These are phyloP conservation scores for Neoscytalidium dimidiatum DNA, from an alignment of 2,329 filamentous ascomycete genomes.

Conservation along the genomic window DNA sequence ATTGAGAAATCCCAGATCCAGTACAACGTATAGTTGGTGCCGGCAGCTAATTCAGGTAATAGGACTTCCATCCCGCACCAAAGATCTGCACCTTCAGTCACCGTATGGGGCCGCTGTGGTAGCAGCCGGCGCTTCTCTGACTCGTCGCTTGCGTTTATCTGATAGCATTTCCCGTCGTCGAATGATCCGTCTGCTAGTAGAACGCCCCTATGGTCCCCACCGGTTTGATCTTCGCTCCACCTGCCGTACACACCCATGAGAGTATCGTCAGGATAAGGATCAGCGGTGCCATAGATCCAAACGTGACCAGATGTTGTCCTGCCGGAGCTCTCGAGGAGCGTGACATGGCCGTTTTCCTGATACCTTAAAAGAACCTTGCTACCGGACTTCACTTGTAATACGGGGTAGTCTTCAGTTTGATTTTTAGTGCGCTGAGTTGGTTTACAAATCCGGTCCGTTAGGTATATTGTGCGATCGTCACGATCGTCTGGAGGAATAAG, in stretches of 20 bases:
- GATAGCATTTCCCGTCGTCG: background rate
- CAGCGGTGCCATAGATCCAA: background rate
- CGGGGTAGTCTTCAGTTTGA: background rate
- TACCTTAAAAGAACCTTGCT: background rate
- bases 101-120: background rate
- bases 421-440: background rate
- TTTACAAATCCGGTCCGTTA: background rate
- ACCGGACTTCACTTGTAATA: background rate
- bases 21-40: conserved; percentile 76
- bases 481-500: background rate
- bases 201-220: background rate
- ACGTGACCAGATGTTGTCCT: background rate
- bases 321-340: background rate
- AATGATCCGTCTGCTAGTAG: background rate
- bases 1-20: conserved; percentile 97
- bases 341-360: background rate
- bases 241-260: background rate
- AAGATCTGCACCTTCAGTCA: conserved; percentile 37
- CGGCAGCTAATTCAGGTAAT: conserved; percentile 68
- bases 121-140: background rate
- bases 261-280: background rate
- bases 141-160: background rate
- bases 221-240: background rate
- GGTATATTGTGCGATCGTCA: background rate
- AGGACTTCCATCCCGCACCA: conserved; percentile 81